Conservation (phyloP, 306 rosid species). For the Trifolium fragiferum region DNA sequence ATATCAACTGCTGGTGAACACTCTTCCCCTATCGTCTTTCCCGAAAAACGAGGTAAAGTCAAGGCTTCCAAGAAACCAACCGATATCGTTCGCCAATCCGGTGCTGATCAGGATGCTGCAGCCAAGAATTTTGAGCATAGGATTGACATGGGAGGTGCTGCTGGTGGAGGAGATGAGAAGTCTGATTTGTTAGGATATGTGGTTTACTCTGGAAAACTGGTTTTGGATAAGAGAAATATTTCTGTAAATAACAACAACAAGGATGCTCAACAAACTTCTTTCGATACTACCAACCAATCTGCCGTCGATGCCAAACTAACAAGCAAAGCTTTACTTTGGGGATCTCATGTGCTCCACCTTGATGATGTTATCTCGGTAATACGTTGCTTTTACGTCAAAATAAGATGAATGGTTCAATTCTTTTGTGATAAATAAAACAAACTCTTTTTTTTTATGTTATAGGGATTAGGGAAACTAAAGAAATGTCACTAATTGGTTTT, state of each 20-base stretch:
- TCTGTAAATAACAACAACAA: slow-evolving; percentile 43
- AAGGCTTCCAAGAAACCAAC: slow-evolving; percentile 62
- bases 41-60: slow-evolving; percentile 82
- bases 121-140: slow-evolving; percentile 77
- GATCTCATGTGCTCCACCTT: slow-evolving; percentile 73
- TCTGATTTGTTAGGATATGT: slow-evolving; percentile 86
- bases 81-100: slow-evolving; percentile 36
- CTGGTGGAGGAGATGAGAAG: slow-evolving; percentile 76
- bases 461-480: slow-evolving; percentile 32
- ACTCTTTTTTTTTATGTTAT: slow-evolving; percentile 14
- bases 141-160: slow-evolving; percentile 69
- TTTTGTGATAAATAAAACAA: slow-evolving; percentile 21
- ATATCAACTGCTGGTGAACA: slow-evolving; percentile 83
- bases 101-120: slow-evolving; percentile 50
- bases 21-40: slow-evolving; percentile 88
- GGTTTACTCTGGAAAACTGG: slow-evolving; percentile 75
- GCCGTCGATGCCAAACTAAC: slow-evolving; percentile 84
- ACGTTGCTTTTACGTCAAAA: slow-evolving; percentile 43
- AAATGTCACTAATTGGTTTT: slow-evolving; percentile 39
- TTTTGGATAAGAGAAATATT: slow-evolving; percentile 75
- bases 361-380: slow-evolving; percentile 93
- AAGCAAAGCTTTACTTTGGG: slow-evolving; percentile 87
- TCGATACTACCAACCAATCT: slow-evolving; percentile 52
- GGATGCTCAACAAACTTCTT: slow-evolving; percentile 52
- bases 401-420: slow-evolving; percentile 38